Conservation (phyloP, 2,329 filamentous ascomycete genomes). For the Fusarium sp. region DNA sequence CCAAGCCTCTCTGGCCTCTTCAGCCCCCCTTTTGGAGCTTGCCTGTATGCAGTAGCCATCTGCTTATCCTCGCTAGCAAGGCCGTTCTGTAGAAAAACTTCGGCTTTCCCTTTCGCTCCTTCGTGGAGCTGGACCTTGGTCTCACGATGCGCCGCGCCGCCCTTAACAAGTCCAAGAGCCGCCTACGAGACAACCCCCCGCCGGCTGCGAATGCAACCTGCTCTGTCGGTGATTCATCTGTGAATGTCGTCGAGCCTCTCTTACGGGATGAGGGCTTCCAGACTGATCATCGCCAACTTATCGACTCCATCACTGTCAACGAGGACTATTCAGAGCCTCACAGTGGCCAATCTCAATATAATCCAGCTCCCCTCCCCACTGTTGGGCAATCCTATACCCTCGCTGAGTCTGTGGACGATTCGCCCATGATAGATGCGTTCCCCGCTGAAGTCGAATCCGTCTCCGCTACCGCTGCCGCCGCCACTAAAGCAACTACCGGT, state of each 20-base stretch:
- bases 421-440: constrained; percentile 37
- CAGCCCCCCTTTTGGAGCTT: constrained; percentile 25
- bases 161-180: constrained; percentile 26
- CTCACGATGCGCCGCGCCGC: constrained; percentile 42
- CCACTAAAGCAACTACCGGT: constrained; percentile 8
- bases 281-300: constrained; percentile 19
- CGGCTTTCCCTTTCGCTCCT: constrained; percentile 11
- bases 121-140: constrained; percentile 9
- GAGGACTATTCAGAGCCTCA: constrained; percentile 14
- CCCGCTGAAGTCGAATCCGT: constrained; percentile 20
- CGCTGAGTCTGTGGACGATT: constrained; percentile 20
- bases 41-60: constrained; percentile 39
- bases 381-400: constrained; percentile 14
- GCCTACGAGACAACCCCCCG: constrained; percentile 28
- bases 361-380: not conserved
- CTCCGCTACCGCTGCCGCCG: constrained; percentile 14
- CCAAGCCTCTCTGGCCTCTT: constrained; percentile 7
- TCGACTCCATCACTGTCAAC: constrained; percentile 8
- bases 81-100: constrained; percentile 36
- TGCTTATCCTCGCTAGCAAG: constrained; percentile 14
- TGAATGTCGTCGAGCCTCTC: constrained; percentile 19
- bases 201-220: not conserved
- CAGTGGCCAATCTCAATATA: constrained; percentile 6
- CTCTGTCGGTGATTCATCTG: constrained; percentile 12
- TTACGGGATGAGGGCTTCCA: constrained; percentile 37